Percentiles rank a stretch among this genome's conserved stretches.
Conservation (phyloP, 768 basidiomycete genomes). For the Paxillus ammoniavirescens region DNA sequence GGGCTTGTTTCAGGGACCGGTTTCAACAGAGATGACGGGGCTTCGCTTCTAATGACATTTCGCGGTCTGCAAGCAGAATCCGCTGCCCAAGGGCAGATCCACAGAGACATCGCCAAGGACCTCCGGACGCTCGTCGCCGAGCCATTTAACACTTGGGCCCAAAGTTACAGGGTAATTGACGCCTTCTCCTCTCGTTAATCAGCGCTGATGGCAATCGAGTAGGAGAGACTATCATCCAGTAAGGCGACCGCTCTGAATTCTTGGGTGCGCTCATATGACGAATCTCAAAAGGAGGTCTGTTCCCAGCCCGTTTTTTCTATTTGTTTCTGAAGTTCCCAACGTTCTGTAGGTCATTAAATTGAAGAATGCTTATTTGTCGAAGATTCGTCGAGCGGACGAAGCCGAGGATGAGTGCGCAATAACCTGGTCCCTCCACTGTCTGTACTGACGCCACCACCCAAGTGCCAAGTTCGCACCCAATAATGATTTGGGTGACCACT, state of each 20-base stretch:
- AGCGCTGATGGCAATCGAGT: constrained; percentile 12
- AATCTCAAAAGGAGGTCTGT: constrained; percentile 60
- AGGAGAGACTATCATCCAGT: constrained; percentile 65
- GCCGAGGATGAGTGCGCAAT: constrained; percentile 86
- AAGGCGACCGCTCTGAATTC: constrained; percentile 58
- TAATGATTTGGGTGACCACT: constrained; percentile 60
- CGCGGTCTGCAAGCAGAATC: constrained; percentile 79
- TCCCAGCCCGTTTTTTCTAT: background rate
- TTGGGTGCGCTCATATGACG: constrained; percentile 71
- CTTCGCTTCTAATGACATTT: constrained; percentile 77
- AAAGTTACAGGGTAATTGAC: constrained; percentile 57
- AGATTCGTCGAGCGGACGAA: constrained; percentile 84
- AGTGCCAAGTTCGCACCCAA: constrained; percentile 90
- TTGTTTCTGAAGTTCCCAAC: constrained; percentile 1
- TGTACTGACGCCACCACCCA: constrained; percentile 11
- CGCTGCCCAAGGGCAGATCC: constrained; percentile 66
- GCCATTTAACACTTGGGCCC: constrained; percentile 81
- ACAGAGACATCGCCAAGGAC: constrained; percentile 71
- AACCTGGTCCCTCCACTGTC: background rate
- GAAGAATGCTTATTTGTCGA: constrained; percentile 74
- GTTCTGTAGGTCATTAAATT: constrained; percentile 51
- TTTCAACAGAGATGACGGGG: constrained; percentile 81
- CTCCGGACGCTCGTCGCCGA: constrained; percentile 72
- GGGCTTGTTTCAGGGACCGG: constrained; percentile 46
- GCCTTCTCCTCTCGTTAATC: constrained; percentile 3